Conservation (phyloP, 228 moss, liverwort and hornwort genomes). For the Sphagnum fallax region DNA sequence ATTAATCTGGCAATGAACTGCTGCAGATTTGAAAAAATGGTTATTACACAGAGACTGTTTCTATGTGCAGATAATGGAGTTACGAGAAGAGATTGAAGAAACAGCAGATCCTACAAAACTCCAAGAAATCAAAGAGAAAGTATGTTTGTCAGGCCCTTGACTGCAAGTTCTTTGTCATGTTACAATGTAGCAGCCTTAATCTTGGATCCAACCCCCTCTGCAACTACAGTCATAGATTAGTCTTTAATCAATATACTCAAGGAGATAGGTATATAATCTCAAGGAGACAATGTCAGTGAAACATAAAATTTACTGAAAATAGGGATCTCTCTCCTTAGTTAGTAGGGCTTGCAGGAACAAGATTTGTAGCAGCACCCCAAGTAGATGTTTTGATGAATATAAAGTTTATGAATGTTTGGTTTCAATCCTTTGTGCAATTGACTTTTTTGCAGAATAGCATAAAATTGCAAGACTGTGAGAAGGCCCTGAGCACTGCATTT, state of each 20-base stretch:
- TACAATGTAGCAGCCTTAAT: background rate
- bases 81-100: constrained; percentile 71
- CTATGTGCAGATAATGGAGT: constrained; percentile 72
- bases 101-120: constrained; percentile 43
- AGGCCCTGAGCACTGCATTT: constrained; percentile 36
- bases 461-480: constrained; percentile 53
- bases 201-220: background rate
- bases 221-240: background rate
- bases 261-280: background rate
- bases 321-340: too few species aligned
- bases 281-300: too few species aligned
- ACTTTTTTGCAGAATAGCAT: constrained; percentile 50
- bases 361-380: too few species aligned
- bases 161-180: background rate
- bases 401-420: too few species aligned
- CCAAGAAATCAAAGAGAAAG: constrained; percentile 48
- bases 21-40: too few species aligned
- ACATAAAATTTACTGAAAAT: too few species aligned
- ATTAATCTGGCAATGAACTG: too few species aligned
- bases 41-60: too few species aligned
- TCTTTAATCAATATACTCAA: too few species aligned
- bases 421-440: too few species aligned
- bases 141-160: constrained; percentile 3
- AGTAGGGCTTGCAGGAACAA: too few species aligned
- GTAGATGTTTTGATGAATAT: too few species aligned